Conservation (phyloP, 805 yeast genomes). For the Naumovozyma castellii region DNA sequence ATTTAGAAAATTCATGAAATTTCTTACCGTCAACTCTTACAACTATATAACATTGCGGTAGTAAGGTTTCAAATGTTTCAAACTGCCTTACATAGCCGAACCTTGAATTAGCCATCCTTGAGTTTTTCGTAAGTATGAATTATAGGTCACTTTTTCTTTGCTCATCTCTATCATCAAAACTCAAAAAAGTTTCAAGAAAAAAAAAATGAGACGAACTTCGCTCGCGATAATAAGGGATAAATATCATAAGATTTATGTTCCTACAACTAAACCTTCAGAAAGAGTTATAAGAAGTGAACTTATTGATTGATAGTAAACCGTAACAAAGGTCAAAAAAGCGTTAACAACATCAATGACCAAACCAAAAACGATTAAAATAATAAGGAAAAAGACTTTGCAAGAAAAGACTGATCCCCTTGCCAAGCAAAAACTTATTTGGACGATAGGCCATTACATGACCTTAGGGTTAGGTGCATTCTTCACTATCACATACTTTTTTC, state of each 20-base stretch:
- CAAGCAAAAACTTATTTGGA: conserved; percentile 21
- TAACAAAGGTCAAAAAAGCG: no score
- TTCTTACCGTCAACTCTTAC: conserved; percentile 90
- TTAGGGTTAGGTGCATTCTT: conserved; percentile 22
- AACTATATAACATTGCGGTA: conserved; percentile 75
- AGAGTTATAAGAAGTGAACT: no score
- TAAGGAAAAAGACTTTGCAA: conserved; percentile 17
- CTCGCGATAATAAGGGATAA: neutral
- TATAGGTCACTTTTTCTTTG: no score
- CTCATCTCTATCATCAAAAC: neutral
- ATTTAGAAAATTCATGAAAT: conserved; percentile 73
- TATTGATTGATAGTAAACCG: no score
- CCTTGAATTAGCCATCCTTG: conserved; percentile 70
- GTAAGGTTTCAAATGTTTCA: conserved; percentile 61
- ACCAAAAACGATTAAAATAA: conserved; percentile 14
- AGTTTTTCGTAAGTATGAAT: no score
- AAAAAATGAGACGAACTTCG: no score
- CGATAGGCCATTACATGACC: conserved; percentile 21
- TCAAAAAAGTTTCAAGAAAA: neutral
- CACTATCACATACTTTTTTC: conserved; percentile 20
- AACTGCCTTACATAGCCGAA: conserved; percentile 80
- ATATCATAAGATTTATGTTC: no score
- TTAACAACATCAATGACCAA: neutral
- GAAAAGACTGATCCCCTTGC: conserved; percentile 16
- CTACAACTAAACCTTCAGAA: no score